Base-by-base conservation (phyloP, 2,329 filamentous ascomycete species). In the Cladosporium colombiae region DNA sequence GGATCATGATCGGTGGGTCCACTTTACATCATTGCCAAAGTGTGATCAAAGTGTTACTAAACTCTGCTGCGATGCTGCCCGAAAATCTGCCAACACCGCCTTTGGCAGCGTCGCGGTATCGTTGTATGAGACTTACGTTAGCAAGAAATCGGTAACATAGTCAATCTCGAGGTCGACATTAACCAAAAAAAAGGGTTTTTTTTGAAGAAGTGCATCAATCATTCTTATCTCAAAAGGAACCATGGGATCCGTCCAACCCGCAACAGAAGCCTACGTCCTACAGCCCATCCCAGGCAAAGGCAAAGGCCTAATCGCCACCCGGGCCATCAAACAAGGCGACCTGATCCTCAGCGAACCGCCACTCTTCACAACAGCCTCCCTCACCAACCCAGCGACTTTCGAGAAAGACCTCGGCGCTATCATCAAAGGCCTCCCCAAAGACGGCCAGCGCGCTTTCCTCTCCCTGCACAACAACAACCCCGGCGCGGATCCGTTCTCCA, bases 341-440 rank as follows among this genome's bases (percentile, higher is more conserved):
- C 72, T 76, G 29, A 78, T 82, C 62, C 68, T 82, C 33, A 76
- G 70, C 21, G 80, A 82, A 71, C 65, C 71, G 5, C 75, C 79
- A 2, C 70, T 81, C 49, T 71, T 82, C 67, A 78, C 73, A 2
- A 71, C 71, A 23, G 68, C 66, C 27, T 64, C 65, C 27, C 66
- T 73, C 10, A 46, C 37, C 61, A 71, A 70, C 65, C 67, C 58
- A 49, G 62, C 60, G 10, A 69, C 60, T 13, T 70, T 70, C 27
- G 65, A 70, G 66, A 65, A 61, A 52, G 67, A 64, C 67, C 71
- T 73, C 37, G 68, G 61, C 59, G 67, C 59, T 23, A 64, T 67
- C 35, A 71, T 70, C 57, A 73, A 70, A 64, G 72, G 64, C n/a
- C 65, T 68, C 31, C 63, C 68, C 65, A 70, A 74, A 67, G 61